Base-by-base conservation (phyloP, 192 early-diverging fungal species). In the Coemansia sp. region DNA sequence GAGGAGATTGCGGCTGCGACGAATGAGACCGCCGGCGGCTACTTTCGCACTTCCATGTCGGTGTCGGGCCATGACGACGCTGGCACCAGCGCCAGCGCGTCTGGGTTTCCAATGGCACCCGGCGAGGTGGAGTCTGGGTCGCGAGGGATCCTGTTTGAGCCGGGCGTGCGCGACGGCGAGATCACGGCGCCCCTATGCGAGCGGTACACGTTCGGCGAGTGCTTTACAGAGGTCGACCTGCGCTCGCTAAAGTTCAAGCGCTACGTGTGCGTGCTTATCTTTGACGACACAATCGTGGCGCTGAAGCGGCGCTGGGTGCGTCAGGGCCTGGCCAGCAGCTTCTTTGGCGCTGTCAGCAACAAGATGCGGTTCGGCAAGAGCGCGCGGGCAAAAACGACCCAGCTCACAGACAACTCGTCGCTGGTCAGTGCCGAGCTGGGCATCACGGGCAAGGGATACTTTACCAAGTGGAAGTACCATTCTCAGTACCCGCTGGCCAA, bases 391-490 rank as follows among this genome's bases (percentile, higher is more conserved):
- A 64, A 60, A 34, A 33, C 40, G 27, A 30, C 38, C 16, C 60
- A 64, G 28, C 35, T 29, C 2, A 8, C 72, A 5, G 80, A 84
- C 47, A 66, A 64, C 40, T 64, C 60, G 41, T 69, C 74, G 16
- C 54, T 82, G 26, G 67, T 55, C 36, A 81, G 79, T 31, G 73
- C 76, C 29, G 72, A 77, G 59, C 41, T 55, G 12, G 53, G 60
- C 8, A 57, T 66, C 31, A 66, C 75, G 16, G 71, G 78, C 19
- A 75, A 76, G 38, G 82, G 82, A 6, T 82, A 85, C 53, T 85
- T 75, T 64, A 82, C 80, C 30, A 82, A 82, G 61, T 85, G 82
- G 82, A 82, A 85, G 61, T 76, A 73, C 49, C 79, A 81, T 32
- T 75, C 81, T 14, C 70, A 61, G 22, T 85, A 82, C 53, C 70